Conservation (phyloP, 257 asterid genomes). For the Lycium barbarum region DNA sequence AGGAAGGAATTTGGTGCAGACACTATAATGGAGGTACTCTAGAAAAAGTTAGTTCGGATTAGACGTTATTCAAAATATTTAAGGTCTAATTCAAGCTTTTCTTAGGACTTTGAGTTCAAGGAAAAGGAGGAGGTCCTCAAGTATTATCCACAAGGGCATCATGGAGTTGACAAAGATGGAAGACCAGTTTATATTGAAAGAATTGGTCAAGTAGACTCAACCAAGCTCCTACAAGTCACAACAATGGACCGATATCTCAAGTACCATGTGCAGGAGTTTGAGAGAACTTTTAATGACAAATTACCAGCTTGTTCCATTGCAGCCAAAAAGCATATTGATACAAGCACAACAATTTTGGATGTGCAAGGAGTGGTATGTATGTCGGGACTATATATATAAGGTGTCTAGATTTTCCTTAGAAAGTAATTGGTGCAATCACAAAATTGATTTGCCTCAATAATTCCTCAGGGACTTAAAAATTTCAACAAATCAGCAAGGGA, state of each 20-base stretch:
- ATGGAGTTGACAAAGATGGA: slow-evolving; percentile 91
- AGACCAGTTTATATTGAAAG: slow-evolving; percentile 90
- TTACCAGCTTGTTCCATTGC: slow-evolving; percentile 94
- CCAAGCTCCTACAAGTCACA: slow-evolving; percentile 87
- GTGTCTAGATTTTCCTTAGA: background rate
- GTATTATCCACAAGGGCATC: slow-evolving; percentile 97
- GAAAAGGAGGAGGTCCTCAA: slow-evolving; percentile 87
- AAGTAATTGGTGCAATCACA: background rate
- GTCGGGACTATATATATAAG: background rate
- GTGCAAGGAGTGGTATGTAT: slow-evolving; percentile 98
- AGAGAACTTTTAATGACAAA: slow-evolving; percentile 83
- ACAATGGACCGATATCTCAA: slow-evolving; percentile 83
- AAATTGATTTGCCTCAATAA: background rate
- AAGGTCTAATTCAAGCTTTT: background rate
- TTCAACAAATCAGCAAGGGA: slow-evolving; percentile 92
- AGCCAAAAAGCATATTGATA: slow-evolving; percentile 82
- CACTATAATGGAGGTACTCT: slow-evolving; percentile 73
- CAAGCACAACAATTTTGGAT: slow-evolving; percentile 96
- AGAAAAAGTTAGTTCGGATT: background rate
- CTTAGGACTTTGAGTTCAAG: slow-evolving; percentile 77
- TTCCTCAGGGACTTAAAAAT: slow-evolving; percentile 78
- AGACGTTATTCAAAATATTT: background rate
- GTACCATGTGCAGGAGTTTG: slow-evolving; percentile 93
- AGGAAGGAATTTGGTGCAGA: slow-evolving; percentile 93
- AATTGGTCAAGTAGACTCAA: slow-evolving; percentile 87